Percentiles rank a stretch among this genome's conserved stretches.
phyloP scores from a whole-genome alignment of 169 alveolate species.

The Plasmodium cynomolgi region DNA sequence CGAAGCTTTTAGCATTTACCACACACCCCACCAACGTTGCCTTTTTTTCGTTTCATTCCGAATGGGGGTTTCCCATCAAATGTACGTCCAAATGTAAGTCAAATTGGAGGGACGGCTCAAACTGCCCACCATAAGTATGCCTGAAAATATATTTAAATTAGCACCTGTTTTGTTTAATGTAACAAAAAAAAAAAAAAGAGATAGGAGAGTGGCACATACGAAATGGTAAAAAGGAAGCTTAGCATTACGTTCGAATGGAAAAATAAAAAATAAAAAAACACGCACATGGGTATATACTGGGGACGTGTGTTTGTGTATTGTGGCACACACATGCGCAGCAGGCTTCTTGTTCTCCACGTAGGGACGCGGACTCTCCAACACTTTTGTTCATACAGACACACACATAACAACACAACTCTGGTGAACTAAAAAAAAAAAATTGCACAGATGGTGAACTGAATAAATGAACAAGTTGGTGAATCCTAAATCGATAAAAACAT shows the following conservation, averaged over 20 bases:
- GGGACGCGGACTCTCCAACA: too few species aligned
- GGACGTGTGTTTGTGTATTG: not conserved
- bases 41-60: not conserved
- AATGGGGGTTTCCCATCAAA: not conserved
- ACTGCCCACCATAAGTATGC: not conserved
- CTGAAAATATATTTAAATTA: not conserved
- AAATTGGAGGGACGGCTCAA: not conserved
- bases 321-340: not conserved
- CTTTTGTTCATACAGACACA: not conserved
- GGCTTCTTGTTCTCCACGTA: not conserved
- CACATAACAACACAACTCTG: not conserved
- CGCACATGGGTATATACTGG: not conserved
- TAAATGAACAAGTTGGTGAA: not conserved
- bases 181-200: constrained; percentile 32
- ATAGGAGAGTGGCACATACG: not conserved
- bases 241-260: not conserved
- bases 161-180: constrained; percentile 16
- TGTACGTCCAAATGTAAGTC: not conserved
- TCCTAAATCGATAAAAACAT: not conserved
- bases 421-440: not conserved
- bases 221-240: not conserved
- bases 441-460: not conserved
- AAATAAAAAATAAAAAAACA: not conserved
- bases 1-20: not conserved
- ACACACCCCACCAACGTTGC: not conserved